Base-by-base conservation (phyloP, 2,329 filamentous ascomycete species). In the Paecilomyces formosus region DNA sequence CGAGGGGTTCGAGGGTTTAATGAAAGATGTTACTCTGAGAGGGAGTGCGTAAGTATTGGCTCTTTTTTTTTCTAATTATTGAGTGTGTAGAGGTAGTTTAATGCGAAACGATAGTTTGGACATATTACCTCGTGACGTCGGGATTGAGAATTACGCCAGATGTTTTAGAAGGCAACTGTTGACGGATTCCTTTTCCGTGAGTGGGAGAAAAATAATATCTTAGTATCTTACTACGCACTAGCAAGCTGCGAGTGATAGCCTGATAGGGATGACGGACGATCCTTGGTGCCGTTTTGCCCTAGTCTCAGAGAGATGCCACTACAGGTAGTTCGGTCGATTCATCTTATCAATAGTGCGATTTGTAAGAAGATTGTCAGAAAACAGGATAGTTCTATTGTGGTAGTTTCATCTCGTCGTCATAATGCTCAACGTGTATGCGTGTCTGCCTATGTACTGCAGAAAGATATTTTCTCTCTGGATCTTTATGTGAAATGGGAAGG, bases 1-100 rank as follows among this genome's bases (percentile, higher is more conserved):
- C 8, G 60, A 58, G 5, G 53, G 49, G 1, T 61, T 61, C 45
- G 55, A 55, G 26, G 60, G 60, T 15, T 55, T 59, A 30, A 30
- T 61, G 22, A 54, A 60, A 54, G 57, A 58, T 57, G 31, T 61
- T 39, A 13, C 53, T 30, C 55, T 54, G 6, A 11, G 31, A 53
- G 50, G 35, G 51, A 18, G 30, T 49, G 53, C 53, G 6, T 54
- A 21, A 31, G 30, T 31, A 8, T 9, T 8, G 30, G 30, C 11
- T 31, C 11, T 8, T 31, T 31, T 30, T 30, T 31, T 3, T 31
- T 31, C 8, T 31, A 11, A 31, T 31, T 31, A 26, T 26, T 26
- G 24, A 26, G 24, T 26, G 6, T 3, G 24, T 26, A 26, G 24
- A 26, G 24, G 6, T 26, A 6, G 24, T 26, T 26, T 6, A 26